Evolutionary conservation across 305 asterid genomes (phyloP).

Genomic region (Nicotiana rustica): DNA sequence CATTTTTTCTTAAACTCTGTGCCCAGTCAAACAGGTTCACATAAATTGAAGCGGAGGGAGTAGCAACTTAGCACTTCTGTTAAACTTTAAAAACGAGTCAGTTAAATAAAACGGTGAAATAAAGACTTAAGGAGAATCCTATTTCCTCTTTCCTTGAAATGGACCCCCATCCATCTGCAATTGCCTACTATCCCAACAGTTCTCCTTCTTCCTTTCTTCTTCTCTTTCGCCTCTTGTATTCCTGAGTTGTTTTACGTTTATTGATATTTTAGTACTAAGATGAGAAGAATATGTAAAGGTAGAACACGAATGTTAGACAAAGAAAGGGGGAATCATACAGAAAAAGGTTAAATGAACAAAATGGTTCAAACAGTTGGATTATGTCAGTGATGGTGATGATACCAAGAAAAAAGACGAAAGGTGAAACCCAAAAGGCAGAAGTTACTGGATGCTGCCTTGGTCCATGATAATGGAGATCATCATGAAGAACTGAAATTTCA

Average conservation of each 20-base stretch:
- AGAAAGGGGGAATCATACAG: background rate
- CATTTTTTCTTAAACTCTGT: too few species aligned
- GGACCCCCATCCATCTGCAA: background rate
- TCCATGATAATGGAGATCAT: conserved; percentile 18
- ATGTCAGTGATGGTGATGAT: background rate
- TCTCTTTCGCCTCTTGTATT: background rate
- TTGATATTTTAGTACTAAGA: conserved; percentile 13
- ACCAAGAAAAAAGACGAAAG: background rate
- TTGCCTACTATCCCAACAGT: background rate
- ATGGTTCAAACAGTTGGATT: conserved; percentile 16
- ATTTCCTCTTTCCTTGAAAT: background rate
- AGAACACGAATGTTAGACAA: conserved; percentile 11
- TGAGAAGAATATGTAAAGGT: conserved; percentile 4
- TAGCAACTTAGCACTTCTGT: background rate
- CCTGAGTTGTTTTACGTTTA: background rate
- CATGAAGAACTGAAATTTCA: conserved; percentile 16
- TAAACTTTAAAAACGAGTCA: background rate
- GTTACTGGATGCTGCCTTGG: background rate
- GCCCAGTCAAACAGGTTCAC: too few species aligned
- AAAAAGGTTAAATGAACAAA: conserved; percentile 17
- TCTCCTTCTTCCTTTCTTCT: background rate
- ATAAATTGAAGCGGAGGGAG: too few species aligned
- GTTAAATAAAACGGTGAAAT: background rate
- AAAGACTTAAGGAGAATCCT: background rate
- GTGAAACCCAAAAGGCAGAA: conserved; percentile 5